Percentiles rank a stretch among this genome's conserved stretches.
Conservation (phyloP, 2,329 filamentous ascomycete genomes). For the Blastomyces gilchristii region DNA sequence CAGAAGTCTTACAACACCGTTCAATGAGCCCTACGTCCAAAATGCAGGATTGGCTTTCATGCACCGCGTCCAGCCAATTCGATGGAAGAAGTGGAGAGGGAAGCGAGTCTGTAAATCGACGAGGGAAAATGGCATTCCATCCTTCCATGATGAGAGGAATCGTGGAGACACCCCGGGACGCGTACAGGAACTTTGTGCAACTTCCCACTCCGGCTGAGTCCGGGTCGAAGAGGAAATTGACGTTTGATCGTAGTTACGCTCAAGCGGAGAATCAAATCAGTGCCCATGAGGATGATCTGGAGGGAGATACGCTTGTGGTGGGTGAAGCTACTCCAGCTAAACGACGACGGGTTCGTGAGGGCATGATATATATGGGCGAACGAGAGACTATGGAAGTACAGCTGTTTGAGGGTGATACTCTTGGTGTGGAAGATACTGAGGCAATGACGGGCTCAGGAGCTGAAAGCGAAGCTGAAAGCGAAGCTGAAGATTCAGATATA, state of each 20-base stretch:
- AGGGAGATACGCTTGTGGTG: constrained; percentile 7
- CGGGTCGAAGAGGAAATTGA: constrained; percentile 5
- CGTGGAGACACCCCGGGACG: neutral
- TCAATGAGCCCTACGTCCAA: constrained; percentile 6
- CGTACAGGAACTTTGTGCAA: neutral
- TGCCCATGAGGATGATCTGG: constrained; percentile 2
- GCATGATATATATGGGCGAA: neutral
- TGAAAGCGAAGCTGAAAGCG: neutral
- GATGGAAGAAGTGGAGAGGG: neutral
- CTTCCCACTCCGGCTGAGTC: neutral
- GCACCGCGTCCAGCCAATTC: neutral
- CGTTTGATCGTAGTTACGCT: constrained; percentile 3
- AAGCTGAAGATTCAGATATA: neutral
- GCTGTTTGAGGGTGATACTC: neutral
- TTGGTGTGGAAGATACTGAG: neutral
- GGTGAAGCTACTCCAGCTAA: constrained; percentile 3
- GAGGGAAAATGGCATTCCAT: neutral
- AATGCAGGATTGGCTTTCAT: constrained; percentile 4
- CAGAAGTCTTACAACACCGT: neutral
- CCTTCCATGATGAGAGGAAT: neutral
- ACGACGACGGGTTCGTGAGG: constrained; percentile 6
- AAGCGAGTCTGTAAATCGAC: neutral
- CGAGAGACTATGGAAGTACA: neutral
- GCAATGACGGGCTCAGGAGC: neutral
- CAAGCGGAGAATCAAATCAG: neutral